Conservation (phyloP, 2,329 filamentous ascomycete genomes). For the Penicillium sclerotigenum region DNA sequence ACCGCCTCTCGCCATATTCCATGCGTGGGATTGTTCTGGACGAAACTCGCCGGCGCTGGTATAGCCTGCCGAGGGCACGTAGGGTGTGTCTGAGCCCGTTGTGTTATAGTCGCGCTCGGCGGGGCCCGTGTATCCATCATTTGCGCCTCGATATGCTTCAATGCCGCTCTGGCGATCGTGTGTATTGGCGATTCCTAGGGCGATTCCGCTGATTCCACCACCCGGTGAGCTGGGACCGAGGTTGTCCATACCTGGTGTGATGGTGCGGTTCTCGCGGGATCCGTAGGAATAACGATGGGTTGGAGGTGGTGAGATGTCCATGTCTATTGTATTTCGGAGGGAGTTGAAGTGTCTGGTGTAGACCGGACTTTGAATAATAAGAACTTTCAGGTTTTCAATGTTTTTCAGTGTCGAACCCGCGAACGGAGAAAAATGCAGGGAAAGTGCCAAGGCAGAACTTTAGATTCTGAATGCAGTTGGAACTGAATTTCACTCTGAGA, state of each 20-base stretch:
- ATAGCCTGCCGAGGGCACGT: constrained; percentile 27
- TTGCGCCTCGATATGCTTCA: constrained; percentile 54
- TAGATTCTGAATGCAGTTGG: not conserved
- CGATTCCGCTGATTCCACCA: constrained; percentile 66
- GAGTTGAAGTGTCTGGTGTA: not conserved
- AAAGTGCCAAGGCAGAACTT: not conserved
- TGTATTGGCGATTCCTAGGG: constrained; percentile 62
- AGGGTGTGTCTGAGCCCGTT: constrained; percentile 38
- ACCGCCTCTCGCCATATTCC: constrained; percentile 36
- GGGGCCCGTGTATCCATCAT: constrained; percentile 30
- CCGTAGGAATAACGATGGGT: constrained; percentile 27
- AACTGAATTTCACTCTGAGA: not conserved
- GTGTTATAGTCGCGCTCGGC: constrained; percentile 37
- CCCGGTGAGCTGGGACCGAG: constrained; percentile 58
- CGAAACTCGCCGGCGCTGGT: constrained; percentile 25
- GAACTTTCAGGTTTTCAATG: too few species aligned
- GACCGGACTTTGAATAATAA: not conserved
- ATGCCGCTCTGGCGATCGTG: constrained; percentile 64
- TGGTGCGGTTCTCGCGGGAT: constrained; percentile 37
- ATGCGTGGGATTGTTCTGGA: constrained; percentile 42
- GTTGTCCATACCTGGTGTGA: constrained; percentile 66
- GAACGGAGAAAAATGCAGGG: not conserved
- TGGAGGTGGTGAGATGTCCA: constrained; percentile 17
- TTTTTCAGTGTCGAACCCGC: too few species aligned
- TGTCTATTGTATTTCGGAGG: not conserved